phyloP scores from a whole-genome alignment of 257 asterid genomes.

The Nicotiana knightiana region DNA sequence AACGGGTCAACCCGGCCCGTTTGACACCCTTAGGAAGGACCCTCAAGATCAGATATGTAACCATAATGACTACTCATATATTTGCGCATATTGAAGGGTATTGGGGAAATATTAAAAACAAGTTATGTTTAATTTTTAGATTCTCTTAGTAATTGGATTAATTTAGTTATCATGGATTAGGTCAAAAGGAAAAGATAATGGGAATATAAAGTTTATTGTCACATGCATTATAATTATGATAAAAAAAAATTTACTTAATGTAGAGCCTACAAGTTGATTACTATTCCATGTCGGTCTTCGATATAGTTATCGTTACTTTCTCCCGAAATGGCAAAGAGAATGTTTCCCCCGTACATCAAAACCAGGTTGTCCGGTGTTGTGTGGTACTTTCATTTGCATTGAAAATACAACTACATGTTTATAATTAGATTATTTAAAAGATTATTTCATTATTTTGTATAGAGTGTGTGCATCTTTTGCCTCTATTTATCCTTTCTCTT shows the following conservation, averaged over 20 bases:
- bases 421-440: too few species aligned
- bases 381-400: background rate
- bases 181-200: constrained; percentile 21
- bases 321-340: constrained; percentile 29
- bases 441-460: background rate
- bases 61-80: too few species aligned
- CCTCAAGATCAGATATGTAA: too few species aligned
- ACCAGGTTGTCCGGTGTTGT: constrained; percentile 15
- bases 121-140: background rate
- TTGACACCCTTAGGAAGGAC: too few species aligned
- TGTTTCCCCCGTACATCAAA: constrained; percentile 28
- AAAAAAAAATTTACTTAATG: background rate
- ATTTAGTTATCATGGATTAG: background rate
- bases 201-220: constrained; percentile 24
- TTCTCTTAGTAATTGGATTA: background rate
- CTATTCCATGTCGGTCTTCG: constrained; percentile 18
- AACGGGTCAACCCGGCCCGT: too few species aligned
- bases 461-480: background rate
- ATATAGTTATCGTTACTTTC: constrained; percentile 11
- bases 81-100: too few species aligned
- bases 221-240: constrained; percentile 17
- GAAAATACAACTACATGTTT: background rate
- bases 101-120: background rate
- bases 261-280: constrained; percentile 11
- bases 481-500: background rate